Conservation (phyloP, 202 grass and related monocot genomes). For the Setaria viridis region DNA sequence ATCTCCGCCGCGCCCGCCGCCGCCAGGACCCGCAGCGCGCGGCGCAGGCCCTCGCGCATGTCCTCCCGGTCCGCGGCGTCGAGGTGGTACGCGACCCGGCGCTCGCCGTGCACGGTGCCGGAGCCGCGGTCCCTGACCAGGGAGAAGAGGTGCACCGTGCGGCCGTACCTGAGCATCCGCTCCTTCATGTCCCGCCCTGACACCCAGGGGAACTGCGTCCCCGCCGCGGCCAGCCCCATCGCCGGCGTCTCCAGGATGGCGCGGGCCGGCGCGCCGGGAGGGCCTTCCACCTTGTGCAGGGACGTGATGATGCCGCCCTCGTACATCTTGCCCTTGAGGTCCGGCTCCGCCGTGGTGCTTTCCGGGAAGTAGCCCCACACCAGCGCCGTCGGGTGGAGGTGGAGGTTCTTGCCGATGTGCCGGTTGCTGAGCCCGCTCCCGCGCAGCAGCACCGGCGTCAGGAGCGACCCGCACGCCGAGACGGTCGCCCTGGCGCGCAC, state of each 20-base stretch:
- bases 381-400: slow-evolving; percentile 73
- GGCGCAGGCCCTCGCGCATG: slow-evolving; percentile 63
- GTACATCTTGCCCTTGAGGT: slow-evolving; percentile 65
- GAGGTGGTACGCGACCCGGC: slow-evolving; percentile 61
- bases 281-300: slow-evolving; percentile 71
- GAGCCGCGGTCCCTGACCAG: slow-evolving; percentile 72
- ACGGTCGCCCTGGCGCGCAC: slow-evolving; percentile 74
- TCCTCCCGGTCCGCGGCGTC: slow-evolving; percentile 62
- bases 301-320: slow-evolving; percentile 97
- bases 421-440: slow-evolving; percentile 74
- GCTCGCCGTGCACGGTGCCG: slow-evolving; percentile 71
- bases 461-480: slow-evolving; percentile 71
- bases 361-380: slow-evolving; percentile 95
- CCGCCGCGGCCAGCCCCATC: slow-evolving; percentile 51
- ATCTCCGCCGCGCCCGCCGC: slow-evolving; percentile 79
- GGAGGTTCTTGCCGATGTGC: slow-evolving; percentile 91
- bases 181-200: slow-evolving; percentile 86
- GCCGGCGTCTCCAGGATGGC: slow-evolving; percentile 76
- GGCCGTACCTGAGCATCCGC: slow-evolving; percentile 69
- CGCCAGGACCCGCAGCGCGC: slow-evolving; percentile 67
- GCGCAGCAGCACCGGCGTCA: slow-evolving; percentile 75
- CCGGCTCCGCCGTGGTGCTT: slow-evolving; percentile 1
- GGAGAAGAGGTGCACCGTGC: slow-evolving; percentile 75
- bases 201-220: slow-evolving; percentile 71
- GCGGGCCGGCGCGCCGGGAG: slow-evolving; percentile 20